Evolutionary conservation across 2,329 filamentous ascomycete genomes (phyloP), one percentile per base, ranked within the genome.

Genomic region (Aspergillus melleus): DNA sequence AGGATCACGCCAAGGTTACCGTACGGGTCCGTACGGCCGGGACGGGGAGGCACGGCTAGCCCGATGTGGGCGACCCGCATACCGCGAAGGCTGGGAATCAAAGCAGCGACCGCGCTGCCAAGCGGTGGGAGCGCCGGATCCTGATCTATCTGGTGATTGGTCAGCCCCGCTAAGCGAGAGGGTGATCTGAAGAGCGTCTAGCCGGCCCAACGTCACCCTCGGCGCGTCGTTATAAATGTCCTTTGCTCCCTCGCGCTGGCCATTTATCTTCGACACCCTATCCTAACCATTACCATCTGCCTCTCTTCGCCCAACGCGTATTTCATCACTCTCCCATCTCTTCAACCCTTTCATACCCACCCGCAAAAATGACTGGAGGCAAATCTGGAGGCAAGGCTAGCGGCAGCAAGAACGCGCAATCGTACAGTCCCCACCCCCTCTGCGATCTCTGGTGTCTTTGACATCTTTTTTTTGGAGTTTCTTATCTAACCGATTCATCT

Each of bases 341-440:
- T 12, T 50, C 54, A 3, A 22, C 20, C 30, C 30, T 57, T 52
- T 55, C 42, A 52, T n/a, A 8, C 29, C 66, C n/a, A 70, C 72
- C 71, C 70, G 77, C 86, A 89, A 97, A 91, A 90, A 99, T 99
- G 95, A 96, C 95, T 92, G 94, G 94, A 88, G 94, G 95, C 83
- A 99, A 99, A 85, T 97, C 94, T 84, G 95, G 95, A 83, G 95
- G 95, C 89, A 98, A 98, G 90, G 93, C 94, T 86, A 94, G 90
- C 84, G 92, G 93, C 85, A 90, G 90, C 85, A 99, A 99, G 92
- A 96, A 90, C 86, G 91, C 95, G 77, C 95, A 98, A 87, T 97
- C 93, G 95, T 98, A 84, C 88, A 93, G 90, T 64, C 57, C 49
- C 5, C 26, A 4, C 11, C 20, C 16, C 8, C 19, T 11, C 50